Percentiles rank a stretch among this genome's conserved stretches.
Evolutionary conservation across 179 eudicot species (phyloP).

Genomic region (Drosera spatulata): DNA sequence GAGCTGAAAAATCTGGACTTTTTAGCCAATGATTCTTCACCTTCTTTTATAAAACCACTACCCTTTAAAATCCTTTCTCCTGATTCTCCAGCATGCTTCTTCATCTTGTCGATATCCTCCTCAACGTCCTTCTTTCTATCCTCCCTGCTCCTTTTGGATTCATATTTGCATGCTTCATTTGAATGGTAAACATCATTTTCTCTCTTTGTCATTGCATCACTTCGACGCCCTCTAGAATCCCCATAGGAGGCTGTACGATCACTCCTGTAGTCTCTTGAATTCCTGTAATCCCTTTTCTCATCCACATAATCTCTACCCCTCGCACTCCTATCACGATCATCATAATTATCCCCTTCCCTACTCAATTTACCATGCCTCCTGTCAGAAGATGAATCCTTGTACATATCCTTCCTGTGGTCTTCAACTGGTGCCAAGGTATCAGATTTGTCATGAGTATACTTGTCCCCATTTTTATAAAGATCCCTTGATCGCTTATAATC

Average conservation of each 20-base stretch:
- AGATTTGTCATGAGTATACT: slow-evolving; percentile 42
- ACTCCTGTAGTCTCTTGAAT: slow-evolving; percentile 32
- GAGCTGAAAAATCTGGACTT: slow-evolving; percentile 34
- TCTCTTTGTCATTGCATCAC: slow-evolving; percentile 27
- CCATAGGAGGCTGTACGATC: slow-evolving; percentile 30
- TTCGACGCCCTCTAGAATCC: slow-evolving; percentile 21
- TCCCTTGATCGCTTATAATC: slow-evolving; percentile 52
- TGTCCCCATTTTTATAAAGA: slow-evolving; percentile 32
- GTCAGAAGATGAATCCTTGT: slow-evolving; percentile 26
- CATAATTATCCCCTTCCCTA: slow-evolving; percentile 16
- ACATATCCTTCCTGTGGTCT: slow-evolving; percentile 24
- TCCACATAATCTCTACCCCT: slow-evolving; percentile 42
- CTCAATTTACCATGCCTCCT: slow-evolving; percentile 26
- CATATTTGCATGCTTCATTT: slow-evolving; percentile 22
- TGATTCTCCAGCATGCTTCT: slow-evolving; percentile 20
- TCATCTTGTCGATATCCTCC: slow-evolving; percentile 17
- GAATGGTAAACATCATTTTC: slow-evolving; percentile 21
- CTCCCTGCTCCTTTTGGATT: slow-evolving; percentile 27
- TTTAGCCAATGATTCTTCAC: slow-evolving; percentile 34
- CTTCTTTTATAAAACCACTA: slow-evolving; percentile 15
- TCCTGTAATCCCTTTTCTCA: slow-evolving; percentile 49
- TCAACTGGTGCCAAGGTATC: slow-evolving; percentile 20
- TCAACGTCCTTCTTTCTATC: slow-evolving; percentile 36
- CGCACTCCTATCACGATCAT: slow-evolving; percentile 34
- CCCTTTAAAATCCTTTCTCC: slow-evolving; percentile 25